A percentile compares a stretch with the other conserved stretches of the same genome.
Conservation (phyloP, 768 basidiomycete genomes). For the Hericium rajendrae region DNA sequence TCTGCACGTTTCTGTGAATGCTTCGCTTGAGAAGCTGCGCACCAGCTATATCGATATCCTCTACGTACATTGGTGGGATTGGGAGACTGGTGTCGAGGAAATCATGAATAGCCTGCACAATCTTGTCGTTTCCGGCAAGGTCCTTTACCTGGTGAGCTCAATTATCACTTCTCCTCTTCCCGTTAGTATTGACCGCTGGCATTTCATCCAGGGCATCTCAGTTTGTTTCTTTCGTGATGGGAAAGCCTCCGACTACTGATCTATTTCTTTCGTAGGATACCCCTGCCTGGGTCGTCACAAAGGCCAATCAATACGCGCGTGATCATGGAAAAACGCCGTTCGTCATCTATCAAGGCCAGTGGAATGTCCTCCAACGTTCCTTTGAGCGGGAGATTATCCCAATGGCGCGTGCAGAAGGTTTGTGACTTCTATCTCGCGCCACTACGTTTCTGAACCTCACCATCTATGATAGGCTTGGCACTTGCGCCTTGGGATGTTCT, state of each 20-base stretch:
- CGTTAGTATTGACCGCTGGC: not conserved
- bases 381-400: conserved; percentile 35
- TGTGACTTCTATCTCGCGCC: not conserved
- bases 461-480: conserved; percentile 21
- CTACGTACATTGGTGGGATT: conserved; percentile 48
- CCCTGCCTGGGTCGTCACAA: conserved; percentile 30
- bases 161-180: not conserved
- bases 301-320: conserved; percentile 28
- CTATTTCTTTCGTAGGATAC: conserved; percentile 11
- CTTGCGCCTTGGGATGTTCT: conserved; percentile 35
- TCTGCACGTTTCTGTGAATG: conserved; percentile 24
- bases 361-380: conserved; percentile 23
- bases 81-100: conserved; percentile 31
- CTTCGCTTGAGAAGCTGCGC: conserved; percentile 38
- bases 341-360: conserved; percentile 32
- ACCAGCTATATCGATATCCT: conserved; percentile 53
- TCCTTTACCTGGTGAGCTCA: conserved; percentile 28
- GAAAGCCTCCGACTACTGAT: not conserved
- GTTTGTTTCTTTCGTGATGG: not conserved
- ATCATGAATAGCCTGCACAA: conserved; percentile 32
- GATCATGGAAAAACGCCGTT: conserved; percentile 31
- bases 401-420: conserved; percentile 21
- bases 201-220: conserved; percentile 6
- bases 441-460: not conserved
- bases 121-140: conserved; percentile 31